Conservation (phyloP, 2,329 filamentous ascomycete species). For the Pleoardoris graminearum region DNA sequence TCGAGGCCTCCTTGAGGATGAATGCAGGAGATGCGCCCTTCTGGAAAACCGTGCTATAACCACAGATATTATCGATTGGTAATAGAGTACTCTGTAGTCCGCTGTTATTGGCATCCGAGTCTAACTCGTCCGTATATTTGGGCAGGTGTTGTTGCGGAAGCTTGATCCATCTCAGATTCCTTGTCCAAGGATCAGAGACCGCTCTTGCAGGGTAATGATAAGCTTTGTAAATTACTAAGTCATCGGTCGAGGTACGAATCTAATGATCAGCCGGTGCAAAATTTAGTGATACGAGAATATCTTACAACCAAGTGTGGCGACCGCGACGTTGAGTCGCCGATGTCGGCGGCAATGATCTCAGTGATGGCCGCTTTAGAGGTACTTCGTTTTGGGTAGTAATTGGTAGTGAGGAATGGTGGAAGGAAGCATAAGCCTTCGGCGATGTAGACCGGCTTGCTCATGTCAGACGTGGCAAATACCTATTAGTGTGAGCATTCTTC, state of each 20-base stretch:
- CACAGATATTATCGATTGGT: slow-evolving; percentile 67
- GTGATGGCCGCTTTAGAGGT: slow-evolving; percentile 72
- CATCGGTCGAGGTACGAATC: slow-evolving; percentile 78
- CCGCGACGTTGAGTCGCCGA: slow-evolving; percentile 73
- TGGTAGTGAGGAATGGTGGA: slow-evolving; percentile 72
- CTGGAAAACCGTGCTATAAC: slow-evolving; percentile 81
- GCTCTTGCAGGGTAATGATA: slow-evolving; percentile 57
- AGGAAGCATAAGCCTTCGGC: slow-evolving; percentile 78
- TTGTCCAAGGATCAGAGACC: slow-evolving; percentile 52
- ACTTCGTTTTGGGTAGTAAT: slow-evolving; percentile 70
- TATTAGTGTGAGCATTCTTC: slow-evolving; percentile 40
- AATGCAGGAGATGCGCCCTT: slow-evolving; percentile 80
- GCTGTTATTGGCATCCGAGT: slow-evolving; percentile 54
- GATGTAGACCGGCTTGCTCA: slow-evolving; percentile 71
- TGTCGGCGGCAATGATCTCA: slow-evolving; percentile 80
- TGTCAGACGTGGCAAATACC: slow-evolving; percentile 76
- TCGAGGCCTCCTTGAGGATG: slow-evolving; percentile 79
- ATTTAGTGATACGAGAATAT: slow-evolving; percentile 6
- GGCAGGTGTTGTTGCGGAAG: slow-evolving; percentile 69
- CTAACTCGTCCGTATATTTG: slow-evolving; percentile 55
- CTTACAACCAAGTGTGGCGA: slow-evolving; percentile 81
- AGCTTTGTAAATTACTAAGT: slow-evolving; percentile 86
- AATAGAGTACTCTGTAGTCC: slow-evolving; percentile 56
- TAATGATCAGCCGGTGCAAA: slow-evolving; percentile 40
- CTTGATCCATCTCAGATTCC: slow-evolving; percentile 75